Percentiles rank a stretch among this genome's conserved stretches.
Conservation (phyloP, 495 filamentous ascomycete genomes). For the Choiromyces venosus region DNA sequence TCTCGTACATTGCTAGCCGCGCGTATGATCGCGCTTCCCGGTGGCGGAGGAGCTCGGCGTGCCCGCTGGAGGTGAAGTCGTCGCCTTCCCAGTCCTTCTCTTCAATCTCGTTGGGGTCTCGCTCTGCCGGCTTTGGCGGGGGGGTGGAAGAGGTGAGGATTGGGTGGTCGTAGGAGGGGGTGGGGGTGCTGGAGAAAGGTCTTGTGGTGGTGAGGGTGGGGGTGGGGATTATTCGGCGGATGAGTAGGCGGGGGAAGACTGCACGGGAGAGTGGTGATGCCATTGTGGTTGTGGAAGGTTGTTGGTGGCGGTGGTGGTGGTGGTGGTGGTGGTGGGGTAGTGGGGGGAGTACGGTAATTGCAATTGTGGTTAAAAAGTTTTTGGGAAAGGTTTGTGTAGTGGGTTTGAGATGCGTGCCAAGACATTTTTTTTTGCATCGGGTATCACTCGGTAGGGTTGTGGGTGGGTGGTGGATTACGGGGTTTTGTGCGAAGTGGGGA, state of each 20-base stretch:
- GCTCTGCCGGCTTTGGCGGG: neutral
- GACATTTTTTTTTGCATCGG: neutral
- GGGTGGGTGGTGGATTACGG: neutral
- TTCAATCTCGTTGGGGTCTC: conserved; percentile 11
- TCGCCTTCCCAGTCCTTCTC: conserved; percentile 56
- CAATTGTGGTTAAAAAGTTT: neutral
- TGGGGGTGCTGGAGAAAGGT: neutral
- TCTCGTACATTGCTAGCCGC: conserved; percentile 86
- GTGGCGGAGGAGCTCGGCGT: conserved; percentile 82
- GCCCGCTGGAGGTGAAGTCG: conserved; percentile 69
- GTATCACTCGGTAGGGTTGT: neutral
- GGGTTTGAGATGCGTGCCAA: neutral
- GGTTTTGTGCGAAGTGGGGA: neutral
- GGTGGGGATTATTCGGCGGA: neutral
- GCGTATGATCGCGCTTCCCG: conserved; percentile 85
- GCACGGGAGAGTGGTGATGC: neutral
- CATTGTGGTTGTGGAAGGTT: neutral
- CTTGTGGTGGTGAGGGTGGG: neutral
- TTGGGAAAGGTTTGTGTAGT: neutral
- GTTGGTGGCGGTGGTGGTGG: neutral
- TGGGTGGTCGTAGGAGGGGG: neutral
- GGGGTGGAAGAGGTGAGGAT: neutral
- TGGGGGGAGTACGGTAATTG: neutral
- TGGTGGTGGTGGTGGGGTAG: neutral
- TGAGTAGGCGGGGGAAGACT: neutral